phyloP scores from a whole-genome alignment of 768 basidiomycete species.

The Russula vinacea region DNA sequence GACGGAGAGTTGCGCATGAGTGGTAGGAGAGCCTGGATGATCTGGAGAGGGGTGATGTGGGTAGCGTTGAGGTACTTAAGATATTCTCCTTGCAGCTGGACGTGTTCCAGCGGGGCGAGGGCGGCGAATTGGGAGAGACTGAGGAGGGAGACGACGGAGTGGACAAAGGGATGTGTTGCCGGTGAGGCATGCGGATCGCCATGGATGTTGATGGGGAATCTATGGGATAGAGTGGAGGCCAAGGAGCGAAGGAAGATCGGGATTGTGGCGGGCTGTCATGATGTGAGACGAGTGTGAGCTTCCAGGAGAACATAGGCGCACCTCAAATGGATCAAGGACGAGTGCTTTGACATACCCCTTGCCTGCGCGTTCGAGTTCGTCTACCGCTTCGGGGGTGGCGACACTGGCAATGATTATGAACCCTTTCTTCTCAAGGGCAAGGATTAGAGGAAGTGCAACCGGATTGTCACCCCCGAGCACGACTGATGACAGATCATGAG shows the following conservation, averaged over 20 bases:
- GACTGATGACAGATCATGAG: conserved; percentile 43
- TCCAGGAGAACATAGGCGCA: conserved; percentile 34
- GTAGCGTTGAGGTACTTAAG: conserved; percentile 69
- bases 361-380: conserved; percentile 58
- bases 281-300: conserved; percentile 2
- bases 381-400: conserved; percentile 60
- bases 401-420: conserved; percentile 85
- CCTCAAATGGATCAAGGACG: conserved; percentile 77
- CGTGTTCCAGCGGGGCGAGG: conserved; percentile 65
- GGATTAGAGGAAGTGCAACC: conserved; percentile 65
- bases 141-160: conserved; percentile 75
- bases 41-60: conserved; percentile 72
- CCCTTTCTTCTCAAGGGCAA: conserved; percentile 71
- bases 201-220: conserved; percentile 71
- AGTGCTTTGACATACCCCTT: conserved; percentile 79
- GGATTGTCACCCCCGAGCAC: conserved; percentile 79
- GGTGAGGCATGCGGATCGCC: conserved; percentile 80
- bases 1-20: conserved; percentile 67
- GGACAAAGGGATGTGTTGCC: conserved; percentile 63
- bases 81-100: conserved; percentile 60
- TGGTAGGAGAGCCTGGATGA: conserved; percentile 73
- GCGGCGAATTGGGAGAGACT: conserved; percentile 45
- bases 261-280: conserved; percentile 60
- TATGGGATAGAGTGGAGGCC: conserved; percentile 72
- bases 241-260: conserved; percentile 78